phyloP scores from a whole-genome alignment of 495 filamentous ascomycete species.

The Talaromyces ruber region DNA sequence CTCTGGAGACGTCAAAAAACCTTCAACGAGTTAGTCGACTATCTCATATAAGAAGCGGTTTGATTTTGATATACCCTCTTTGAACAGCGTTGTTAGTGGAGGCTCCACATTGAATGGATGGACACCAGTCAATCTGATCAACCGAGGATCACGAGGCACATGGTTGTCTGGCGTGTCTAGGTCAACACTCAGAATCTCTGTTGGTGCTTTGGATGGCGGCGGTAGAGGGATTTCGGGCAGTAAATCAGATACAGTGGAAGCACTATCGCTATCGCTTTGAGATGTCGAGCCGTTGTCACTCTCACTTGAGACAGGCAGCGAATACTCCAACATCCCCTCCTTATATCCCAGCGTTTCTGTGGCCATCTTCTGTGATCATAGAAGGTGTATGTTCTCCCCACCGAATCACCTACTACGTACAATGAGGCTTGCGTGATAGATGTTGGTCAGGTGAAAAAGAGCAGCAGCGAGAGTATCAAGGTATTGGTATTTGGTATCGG shows the following conservation, averaged over 20 bases:
- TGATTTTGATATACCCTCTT: conserved; percentile 49
- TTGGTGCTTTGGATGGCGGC: conserved; percentile 54
- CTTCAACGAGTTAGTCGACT: conserved; percentile 17
- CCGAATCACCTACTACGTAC: neutral
- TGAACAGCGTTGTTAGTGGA: conserved; percentile 68
- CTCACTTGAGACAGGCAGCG: neutral
- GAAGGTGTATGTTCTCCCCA: neutral
- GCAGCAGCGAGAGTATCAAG: neutral
- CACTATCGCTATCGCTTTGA: neutral
- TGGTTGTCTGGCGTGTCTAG: conserved; percentile 76
- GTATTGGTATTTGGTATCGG: neutral
- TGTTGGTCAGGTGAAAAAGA: neutral
- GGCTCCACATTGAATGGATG: conserved; percentile 96
- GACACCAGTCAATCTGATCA: conserved; percentile 83
- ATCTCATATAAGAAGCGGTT: neutral
- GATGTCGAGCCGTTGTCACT: neutral
- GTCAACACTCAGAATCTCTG: conserved; percentile 62
- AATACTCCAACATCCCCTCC: conserved; percentile 10
- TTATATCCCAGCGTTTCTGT: neutral
- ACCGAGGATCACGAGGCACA: conserved; percentile 76
- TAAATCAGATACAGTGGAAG: conserved; percentile 1
- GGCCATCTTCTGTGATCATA: neutral
- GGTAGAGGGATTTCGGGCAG: conserved; percentile 56
- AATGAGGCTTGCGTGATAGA: neutral
- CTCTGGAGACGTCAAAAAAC: conserved; percentile 85